phyloP scores from a whole-genome alignment of 1,284 basidiomycete species.

The Pseudozyma tsukubaensis region DNA sequence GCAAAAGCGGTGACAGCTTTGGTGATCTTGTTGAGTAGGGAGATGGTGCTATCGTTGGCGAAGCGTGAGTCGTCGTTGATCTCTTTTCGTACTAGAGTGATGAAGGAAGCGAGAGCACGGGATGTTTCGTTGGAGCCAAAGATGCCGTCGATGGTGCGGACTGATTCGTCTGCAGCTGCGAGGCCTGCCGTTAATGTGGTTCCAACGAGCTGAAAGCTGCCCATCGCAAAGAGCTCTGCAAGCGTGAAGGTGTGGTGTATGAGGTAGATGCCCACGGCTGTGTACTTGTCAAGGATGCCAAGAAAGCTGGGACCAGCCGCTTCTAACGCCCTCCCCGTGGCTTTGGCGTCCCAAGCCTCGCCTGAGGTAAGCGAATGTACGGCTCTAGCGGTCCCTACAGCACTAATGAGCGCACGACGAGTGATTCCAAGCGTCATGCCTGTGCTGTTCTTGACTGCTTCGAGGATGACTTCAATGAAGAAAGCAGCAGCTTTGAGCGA shows the following conservation, averaged over 20 bases:
- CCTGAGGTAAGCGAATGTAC: slow-evolving; percentile 48
- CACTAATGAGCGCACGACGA: slow-evolving; percentile 55
- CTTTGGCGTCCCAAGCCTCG: slow-evolving; percentile 48
- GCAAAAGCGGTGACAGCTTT: slow-evolving; percentile 73
- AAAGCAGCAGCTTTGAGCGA: slow-evolving; percentile 61
- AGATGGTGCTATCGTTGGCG: slow-evolving; percentile 59
- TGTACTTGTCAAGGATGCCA: slow-evolving; percentile 71
- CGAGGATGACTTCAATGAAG: slow-evolving; percentile 62
- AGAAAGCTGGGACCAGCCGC: slow-evolving; percentile 66
- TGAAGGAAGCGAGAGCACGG: slow-evolving; percentile 71
- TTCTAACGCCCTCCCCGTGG: slow-evolving; percentile 23
- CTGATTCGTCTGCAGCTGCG: slow-evolving; percentile 71
- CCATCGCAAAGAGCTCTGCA: slow-evolving; percentile 72
- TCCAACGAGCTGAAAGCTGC: slow-evolving; percentile 70
- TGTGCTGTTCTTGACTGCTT: slow-evolving; percentile 53
- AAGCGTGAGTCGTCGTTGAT: slow-evolving; percentile 66
- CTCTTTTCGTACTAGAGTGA: slow-evolving; percentile 71
- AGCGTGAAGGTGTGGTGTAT: slow-evolving; percentile 72
- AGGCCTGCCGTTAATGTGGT: slow-evolving; percentile 45
- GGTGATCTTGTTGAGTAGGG: slow-evolving; percentile 67
- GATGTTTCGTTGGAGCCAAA: slow-evolving; percentile 73
- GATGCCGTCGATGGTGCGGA: slow-evolving; percentile 71
- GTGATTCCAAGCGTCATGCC: slow-evolving; percentile 56
- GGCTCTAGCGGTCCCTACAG: slow-evolving; percentile 53
- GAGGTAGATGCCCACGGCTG: slow-evolving; percentile 72